A percentile compares a stretch with the other conserved stretches of the same genome.
Conservation (phyloP, 345 rosid species). For the Gossypium rotundifolium region DNA sequence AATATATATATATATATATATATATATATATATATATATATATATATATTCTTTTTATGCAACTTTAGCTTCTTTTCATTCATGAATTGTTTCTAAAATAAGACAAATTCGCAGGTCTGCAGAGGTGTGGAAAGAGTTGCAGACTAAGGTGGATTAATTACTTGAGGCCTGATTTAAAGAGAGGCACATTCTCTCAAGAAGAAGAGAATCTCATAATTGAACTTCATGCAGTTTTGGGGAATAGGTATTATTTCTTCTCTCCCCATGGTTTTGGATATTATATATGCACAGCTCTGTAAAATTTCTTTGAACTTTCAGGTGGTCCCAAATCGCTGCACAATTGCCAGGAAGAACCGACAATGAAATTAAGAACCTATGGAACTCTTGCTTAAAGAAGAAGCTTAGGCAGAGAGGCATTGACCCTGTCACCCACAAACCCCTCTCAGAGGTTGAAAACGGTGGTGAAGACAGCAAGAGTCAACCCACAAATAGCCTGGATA, state of each 20-base stretch:
- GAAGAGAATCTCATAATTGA: slow-evolving; percentile 89
- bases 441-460: slow-evolving; percentile 51
- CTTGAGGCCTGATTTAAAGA: slow-evolving; percentile 91
- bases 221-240: slow-evolving; percentile 88
- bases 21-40: too few species aligned
- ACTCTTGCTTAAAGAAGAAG: slow-evolving; percentile 56
- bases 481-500: slow-evolving; percentile 18
- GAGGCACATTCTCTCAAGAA: slow-evolving; percentile 90
- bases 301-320: slow-evolving; percentile 25
- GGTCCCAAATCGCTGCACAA: slow-evolving; percentile 71
- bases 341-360: slow-evolving; percentile 70
- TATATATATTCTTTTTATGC: too few species aligned
- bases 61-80: not conserved
- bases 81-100: not conserved
- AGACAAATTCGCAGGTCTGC: slow-evolving; percentile 50
- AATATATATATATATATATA: not conserved
- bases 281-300: not conserved
- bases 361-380: slow-evolving; percentile 62
- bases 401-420: slow-evolving; percentile 55
- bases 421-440: slow-evolving; percentile 55
- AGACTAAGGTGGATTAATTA: slow-evolving; percentile 95
- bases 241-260: slow-evolving; percentile 40
- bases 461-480: slow-evolving; percentile 31
- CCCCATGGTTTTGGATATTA: not conserved
- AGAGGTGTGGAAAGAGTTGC: slow-evolving; percentile 96